phyloP scores from a whole-genome alignment of 352 stramenopile species.

The Phytophthora megakarya region DNA sequence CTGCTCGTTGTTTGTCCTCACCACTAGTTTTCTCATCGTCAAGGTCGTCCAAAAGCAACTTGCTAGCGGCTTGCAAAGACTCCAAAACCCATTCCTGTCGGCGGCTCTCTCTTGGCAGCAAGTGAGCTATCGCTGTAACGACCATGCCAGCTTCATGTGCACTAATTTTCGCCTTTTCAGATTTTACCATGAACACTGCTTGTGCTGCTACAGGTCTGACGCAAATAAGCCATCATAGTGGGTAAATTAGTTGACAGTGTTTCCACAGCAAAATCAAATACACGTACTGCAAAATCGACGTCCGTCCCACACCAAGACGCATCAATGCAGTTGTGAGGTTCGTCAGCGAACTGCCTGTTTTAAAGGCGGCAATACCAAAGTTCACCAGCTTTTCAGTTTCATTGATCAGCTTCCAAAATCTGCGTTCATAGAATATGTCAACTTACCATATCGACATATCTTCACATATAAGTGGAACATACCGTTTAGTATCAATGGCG shows the following conservation, averaged over 20 bases:
- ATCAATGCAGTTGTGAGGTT: slow-evolving; percentile 53
- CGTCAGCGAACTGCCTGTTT: slow-evolving; percentile 46
- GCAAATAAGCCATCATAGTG: neutral
- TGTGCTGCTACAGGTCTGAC: slow-evolving; percentile 57
- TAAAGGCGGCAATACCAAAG: slow-evolving; percentile 62
- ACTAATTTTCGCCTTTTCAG: slow-evolving; percentile 36
- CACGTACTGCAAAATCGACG: slow-evolving; percentile 64
- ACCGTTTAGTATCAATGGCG: slow-evolving; percentile 56
- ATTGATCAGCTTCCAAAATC: slow-evolving; percentile 74
- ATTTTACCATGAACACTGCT: slow-evolving; percentile 42
- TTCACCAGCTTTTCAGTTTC: slow-evolving; percentile 67
- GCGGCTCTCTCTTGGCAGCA: slow-evolving; percentile 57
- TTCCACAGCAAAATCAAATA: neutral
- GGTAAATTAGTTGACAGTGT: neutral
- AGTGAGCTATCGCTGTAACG: slow-evolving; percentile 47
- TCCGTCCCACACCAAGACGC: slow-evolving; percentile 59
- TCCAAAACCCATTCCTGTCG: slow-evolving; percentile 55
- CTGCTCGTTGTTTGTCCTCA: slow-evolving; percentile 26
- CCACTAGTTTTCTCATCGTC: slow-evolving; percentile 26
- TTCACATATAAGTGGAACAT: neutral
- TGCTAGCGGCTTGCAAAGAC: slow-evolving; percentile 43
- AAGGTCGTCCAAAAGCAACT: slow-evolving; percentile 38
- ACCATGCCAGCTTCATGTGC: slow-evolving; percentile 56
- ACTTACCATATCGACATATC: no score
- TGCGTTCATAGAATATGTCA: slow-evolving; percentile 17